Percentiles rank a stretch among this genome's conserved stretches.
Conservation (phyloP, 106 monocot species). For the Dactylorhiza incarnata region DNA sequence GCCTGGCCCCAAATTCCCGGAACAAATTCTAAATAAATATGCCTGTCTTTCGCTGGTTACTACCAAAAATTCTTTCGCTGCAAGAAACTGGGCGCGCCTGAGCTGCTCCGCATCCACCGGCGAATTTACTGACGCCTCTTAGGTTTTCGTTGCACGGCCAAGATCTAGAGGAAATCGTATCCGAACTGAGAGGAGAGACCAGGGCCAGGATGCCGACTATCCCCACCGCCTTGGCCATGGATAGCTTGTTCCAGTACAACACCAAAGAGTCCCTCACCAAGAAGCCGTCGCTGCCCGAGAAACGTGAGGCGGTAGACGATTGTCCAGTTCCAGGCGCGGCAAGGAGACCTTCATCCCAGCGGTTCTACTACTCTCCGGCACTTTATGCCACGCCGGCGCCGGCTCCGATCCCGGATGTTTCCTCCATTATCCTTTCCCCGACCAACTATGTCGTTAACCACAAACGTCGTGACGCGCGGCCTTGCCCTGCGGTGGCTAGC, state of each 20-base stretch:
- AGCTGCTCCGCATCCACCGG: too few relatives aligned
- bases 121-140: too few relatives aligned
- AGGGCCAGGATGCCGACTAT: slow-evolving; percentile 4
- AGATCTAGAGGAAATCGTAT: too few relatives aligned
- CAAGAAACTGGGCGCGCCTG: too few relatives aligned
- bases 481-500: not conserved
- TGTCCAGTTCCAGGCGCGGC: not conserved
- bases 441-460: slow-evolving; percentile 4
- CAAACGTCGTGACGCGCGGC: not conserved
- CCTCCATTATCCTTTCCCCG: not conserved
- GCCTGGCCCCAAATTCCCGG: too few relatives aligned
- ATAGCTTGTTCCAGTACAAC: not conserved
- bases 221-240: not conserved
- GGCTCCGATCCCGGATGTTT: slow-evolving; percentile 6
- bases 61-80: too few relatives aligned
- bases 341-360: not conserved
- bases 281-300: not conserved
- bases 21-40: too few relatives aligned
- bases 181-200: not conserved
- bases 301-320: not conserved
- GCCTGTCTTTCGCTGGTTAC: too few relatives aligned
- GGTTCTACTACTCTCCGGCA: not conserved
- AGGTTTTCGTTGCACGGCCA: too few relatives aligned
- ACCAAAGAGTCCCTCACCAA: not conserved
- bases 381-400: slow-evolving; percentile 1